Evolutionary conservation across 192 early-diverging fungal species (phyloP), one percentile per base, ranked within the genome.

Genomic region (Coemansia sp.): DNA sequence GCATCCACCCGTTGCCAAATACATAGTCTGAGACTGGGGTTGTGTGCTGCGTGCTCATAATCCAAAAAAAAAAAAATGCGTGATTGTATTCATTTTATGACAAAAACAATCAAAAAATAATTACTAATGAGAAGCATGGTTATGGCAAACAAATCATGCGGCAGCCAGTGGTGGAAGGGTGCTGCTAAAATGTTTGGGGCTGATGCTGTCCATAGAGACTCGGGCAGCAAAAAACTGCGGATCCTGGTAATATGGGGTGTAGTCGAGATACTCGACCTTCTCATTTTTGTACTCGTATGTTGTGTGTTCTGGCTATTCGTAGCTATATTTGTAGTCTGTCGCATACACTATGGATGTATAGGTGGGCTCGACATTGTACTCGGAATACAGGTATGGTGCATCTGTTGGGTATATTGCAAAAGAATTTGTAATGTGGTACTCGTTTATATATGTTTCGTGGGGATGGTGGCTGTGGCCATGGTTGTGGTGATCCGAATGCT

Each of bases 1-100:
- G 70, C 2, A 31, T 40, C 70, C 70, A 73, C 13, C 70, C 70
- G 35, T 73, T 73, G 15, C 59, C 70, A 47, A 73, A 67, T n/a
- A 63, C 46, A 33, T 55, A 53, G 52, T 73, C 70, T 5, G 70
- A 49, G 0, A 41, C 64, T 31, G 49, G 43, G 14, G 55, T 50
- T 19, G 43, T 30, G 44, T 41, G 28, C 0, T 61, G 44, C 0
- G 53, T 48, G 26, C 53, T 57, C 62, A 64, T 43, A 48, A 13
- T 14, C 7, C 39, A 23, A 38, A 16, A 47, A 47, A 9, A 18
- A 30, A 26, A 48, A 18, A 14, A 11, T n/a, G 19, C 15, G 8
- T 38, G 38, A 60, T 35, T 31, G 47, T 7, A 26, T 8, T 14
- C 3, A 33, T 10, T 45, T 21, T 16, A 45, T 19, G 12, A 7